Evolutionary conservation across 192 early-diverging fungal species (phyloP).

Genomic region (Backusella westeae): DNA sequence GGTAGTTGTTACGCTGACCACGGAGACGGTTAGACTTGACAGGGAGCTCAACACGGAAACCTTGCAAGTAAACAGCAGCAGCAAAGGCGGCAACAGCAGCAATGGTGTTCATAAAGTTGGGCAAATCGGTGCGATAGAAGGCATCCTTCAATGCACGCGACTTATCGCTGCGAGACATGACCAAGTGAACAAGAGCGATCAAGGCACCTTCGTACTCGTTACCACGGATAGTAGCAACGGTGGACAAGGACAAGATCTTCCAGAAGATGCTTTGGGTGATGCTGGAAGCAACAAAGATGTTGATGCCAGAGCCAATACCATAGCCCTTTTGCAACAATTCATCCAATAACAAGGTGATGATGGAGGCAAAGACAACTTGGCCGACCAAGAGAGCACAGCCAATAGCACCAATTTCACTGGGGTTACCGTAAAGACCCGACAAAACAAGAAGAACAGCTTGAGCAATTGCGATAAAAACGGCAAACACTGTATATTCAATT

Average conservation of each 20-base stretch:
- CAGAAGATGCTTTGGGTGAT: slow-evolving; percentile 99
- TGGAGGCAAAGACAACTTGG: slow-evolving; percentile 93
- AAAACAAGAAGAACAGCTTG: slow-evolving; percentile 96
- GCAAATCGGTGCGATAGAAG: slow-evolving; percentile 84
- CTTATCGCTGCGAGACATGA: slow-evolving; percentile 95
- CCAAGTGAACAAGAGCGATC: slow-evolving; percentile 90
- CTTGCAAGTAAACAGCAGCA: slow-evolving; percentile 93
- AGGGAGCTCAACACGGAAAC: slow-evolving; percentile 99
- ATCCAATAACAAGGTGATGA: slow-evolving; percentile 97
- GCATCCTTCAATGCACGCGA: slow-evolving; percentile 96
- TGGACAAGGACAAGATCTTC: slow-evolving; percentile 96
- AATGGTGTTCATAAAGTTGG: slow-evolving; percentile 87
- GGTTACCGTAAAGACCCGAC: slow-evolving; percentile 95
- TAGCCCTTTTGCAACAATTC: slow-evolving; percentile 99
- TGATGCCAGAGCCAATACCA: slow-evolving; percentile 98
- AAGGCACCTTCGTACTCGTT: slow-evolving; percentile 99
- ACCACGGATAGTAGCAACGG: slow-evolving; percentile 94
- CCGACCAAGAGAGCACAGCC: slow-evolving; percentile 93
- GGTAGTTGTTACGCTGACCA: slow-evolving; percentile 96
- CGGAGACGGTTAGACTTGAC: slow-evolving; percentile 94
- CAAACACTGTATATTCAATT: slow-evolving; percentile 65
- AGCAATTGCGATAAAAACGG: slow-evolving; percentile 97
- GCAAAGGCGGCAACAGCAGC: slow-evolving; percentile 85
- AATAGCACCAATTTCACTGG: slow-evolving; percentile 92
- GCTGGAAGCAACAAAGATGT: slow-evolving; percentile 98